Conservation (phyloP, 2,329 filamentous ascomycete species). For the Microdochium bolleyi region DNA sequence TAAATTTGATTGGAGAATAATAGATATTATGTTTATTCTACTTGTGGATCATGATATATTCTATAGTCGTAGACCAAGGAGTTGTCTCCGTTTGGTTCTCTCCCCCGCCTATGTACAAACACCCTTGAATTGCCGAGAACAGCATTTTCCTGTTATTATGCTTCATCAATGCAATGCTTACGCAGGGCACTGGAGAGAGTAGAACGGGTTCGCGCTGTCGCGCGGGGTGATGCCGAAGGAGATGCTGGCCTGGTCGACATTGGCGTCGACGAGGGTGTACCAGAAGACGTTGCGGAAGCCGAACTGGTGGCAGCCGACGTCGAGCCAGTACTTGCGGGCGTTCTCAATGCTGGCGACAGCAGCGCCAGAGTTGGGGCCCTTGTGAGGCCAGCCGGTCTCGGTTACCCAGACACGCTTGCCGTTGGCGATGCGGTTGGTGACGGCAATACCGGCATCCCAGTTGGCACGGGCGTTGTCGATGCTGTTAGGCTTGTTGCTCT, state of each 20-base stretch:
- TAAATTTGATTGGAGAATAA: no score
- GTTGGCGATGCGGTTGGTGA: conserved; percentile 15
- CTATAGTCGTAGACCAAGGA: no score
- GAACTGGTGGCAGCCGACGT: conserved; percentile 19
- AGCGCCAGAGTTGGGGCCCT: conserved; percentile 15
- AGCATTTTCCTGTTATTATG: no score
- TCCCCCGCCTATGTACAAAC: no score
- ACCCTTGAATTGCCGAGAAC: no score
- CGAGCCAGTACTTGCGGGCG: conserved; percentile 20
- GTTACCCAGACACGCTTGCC: conserved; percentile 20
- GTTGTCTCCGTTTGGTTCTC: background rate
- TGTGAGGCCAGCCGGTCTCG: conserved; percentile 20
- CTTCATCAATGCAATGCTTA: background rate
- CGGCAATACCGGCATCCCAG: conserved; percentile 14
- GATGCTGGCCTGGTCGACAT: conserved; percentile 21
- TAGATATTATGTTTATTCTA: no score
- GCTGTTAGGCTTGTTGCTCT: conserved; percentile 15
- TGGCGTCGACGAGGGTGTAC: conserved; percentile 45
- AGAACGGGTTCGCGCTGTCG: conserved; percentile 11
- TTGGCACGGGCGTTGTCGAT: conserved; percentile 15
- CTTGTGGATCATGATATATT: no score
- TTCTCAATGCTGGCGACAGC: conserved; percentile 17
- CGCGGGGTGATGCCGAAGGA: conserved; percentile 17
- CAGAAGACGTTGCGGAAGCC: conserved; percentile 37
- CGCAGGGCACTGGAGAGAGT: conserved; percentile 11